Evolutionary conservation across 495 filamentous ascomycete genomes (phyloP).

Genomic region (Podospora bellae-mahoneyi): DNA sequence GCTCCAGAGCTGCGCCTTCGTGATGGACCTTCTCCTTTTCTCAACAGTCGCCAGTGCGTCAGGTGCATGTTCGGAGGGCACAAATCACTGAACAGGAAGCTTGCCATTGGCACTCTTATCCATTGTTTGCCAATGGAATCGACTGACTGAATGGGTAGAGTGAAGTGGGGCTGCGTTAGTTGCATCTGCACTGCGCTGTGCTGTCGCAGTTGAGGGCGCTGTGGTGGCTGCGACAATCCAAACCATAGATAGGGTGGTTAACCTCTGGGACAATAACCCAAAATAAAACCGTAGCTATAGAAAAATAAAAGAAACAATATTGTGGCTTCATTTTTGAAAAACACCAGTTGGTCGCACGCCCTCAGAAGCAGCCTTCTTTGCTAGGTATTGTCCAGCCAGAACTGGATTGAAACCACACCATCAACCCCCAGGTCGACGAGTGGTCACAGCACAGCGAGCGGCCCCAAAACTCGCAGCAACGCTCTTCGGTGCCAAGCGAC

Average conservation of each 20-base stretch:
- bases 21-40: not conserved
- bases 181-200: not conserved
- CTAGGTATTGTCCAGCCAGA: not conserved
- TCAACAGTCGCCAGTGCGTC: not conserved
- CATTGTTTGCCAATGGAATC: not conserved
- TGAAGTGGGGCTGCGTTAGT: not conserved
- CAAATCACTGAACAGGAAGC: not conserved
- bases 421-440: not conserved
- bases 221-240: not conserved
- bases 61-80: not conserved
- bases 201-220: not conserved
- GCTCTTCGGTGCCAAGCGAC: slow-evolving; percentile 4
- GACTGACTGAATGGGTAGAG: not conserved
- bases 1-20: not conserved
- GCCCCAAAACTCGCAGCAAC: slow-evolving; percentile 4
- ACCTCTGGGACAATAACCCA: not conserved
- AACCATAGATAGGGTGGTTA: not conserved
- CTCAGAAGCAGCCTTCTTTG: not conserved
- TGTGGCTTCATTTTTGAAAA: not conserved
- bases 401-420: not conserved
- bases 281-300: not conserved
- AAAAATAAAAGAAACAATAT: not conserved
- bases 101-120: not conserved
- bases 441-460: not conserved
- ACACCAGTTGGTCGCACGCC: not conserved